phyloP scores from a whole-genome alignment of 345 rosid genomes.

The Corymbia maculata region DNA sequence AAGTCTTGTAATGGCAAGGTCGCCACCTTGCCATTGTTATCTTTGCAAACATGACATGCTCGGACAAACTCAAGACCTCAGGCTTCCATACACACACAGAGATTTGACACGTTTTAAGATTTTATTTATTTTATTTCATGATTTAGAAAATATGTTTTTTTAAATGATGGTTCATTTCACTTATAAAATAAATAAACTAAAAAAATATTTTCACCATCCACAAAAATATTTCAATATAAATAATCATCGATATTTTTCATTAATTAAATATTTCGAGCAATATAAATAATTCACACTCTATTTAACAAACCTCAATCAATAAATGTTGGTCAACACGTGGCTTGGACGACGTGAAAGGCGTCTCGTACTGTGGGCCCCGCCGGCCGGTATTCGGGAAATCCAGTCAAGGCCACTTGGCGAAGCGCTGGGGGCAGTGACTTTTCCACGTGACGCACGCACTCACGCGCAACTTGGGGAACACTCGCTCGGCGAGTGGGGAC shows the following conservation, averaged over 20 bases:
- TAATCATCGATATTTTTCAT: background rate
- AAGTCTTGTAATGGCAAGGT: too few species aligned
- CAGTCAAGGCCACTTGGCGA: background rate
- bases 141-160: too few species aligned
- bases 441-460: background rate
- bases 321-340: background rate
- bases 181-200: background rate
- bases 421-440: background rate
- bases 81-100: too few species aligned
- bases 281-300: background rate
- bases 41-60: too few species aligned
- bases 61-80: too few species aligned
- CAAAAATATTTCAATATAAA: background rate
- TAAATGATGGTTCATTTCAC: too few species aligned
- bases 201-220: background rate
- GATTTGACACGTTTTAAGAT: too few species aligned
- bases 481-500: background rate
- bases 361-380: background rate
- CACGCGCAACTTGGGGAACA: background rate
- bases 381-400: background rate
- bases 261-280: background rate
- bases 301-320: rapidly evolving
- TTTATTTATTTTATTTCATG: too few species aligned
- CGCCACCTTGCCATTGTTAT: too few species aligned
- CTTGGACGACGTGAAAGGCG: background rate